Evolutionary conservation across 441 rosid species (phyloP).

Genomic region (Brassica hybrid): DNA sequence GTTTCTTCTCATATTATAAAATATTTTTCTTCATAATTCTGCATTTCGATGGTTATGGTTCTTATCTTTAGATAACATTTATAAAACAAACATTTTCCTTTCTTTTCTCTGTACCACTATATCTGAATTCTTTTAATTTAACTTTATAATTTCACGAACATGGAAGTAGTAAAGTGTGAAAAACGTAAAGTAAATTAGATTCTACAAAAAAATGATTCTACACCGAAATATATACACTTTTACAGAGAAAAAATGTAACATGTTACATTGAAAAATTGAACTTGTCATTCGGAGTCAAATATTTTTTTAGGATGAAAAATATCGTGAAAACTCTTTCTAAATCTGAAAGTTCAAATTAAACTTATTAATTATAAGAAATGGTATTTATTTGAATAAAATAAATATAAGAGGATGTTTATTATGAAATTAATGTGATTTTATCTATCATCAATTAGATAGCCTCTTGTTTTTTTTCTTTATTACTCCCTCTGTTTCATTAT

Average conservation of each 20-base stretch:
- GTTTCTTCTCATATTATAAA: background rate
- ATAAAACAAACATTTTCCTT: background rate
- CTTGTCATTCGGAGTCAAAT: background rate
- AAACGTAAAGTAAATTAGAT: background rate
- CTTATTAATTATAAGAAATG: background rate
- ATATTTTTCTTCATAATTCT: slow-evolving; percentile 19
- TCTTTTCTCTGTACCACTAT: background rate
- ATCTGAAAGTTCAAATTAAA: background rate
- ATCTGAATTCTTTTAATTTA: background rate
- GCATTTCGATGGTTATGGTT: slow-evolving; percentile 38
- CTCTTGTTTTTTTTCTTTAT: background rate
- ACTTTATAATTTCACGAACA: background rate
- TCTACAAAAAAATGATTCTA: background rate
- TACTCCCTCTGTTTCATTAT: no score
- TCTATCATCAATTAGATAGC: background rate
- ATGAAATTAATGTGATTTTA: background rate
- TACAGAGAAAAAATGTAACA: background rate
- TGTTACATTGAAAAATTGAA: background rate
- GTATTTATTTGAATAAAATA: background rate
- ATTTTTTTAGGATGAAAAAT: background rate
- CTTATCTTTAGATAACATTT: background rate
- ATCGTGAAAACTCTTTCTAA: background rate
- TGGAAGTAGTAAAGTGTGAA: background rate
- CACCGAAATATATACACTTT: background rate
- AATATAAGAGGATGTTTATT: background rate